These are phyloP conservation scores for Penicillium sp. DNA, from an alignment of 2,329 filamentous ascomycete species.

Conservation along the genomic window DNA sequence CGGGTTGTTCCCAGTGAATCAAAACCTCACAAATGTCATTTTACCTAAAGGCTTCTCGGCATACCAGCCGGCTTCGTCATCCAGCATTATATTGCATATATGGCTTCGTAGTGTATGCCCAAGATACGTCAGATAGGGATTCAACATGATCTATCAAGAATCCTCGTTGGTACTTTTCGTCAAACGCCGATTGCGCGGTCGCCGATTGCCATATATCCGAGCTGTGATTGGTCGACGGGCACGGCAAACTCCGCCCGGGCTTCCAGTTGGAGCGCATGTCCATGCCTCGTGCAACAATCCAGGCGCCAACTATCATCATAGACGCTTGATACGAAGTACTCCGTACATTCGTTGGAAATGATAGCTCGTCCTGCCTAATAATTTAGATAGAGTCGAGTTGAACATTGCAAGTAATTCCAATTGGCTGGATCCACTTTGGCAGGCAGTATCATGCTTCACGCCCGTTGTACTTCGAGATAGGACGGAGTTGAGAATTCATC, in stretches of 20 bases:
- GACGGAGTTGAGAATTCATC: neutral
- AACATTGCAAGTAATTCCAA: neutral
- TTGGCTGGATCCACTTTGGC: neutral
- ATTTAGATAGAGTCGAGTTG: neutral
- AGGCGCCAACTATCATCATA: neutral
- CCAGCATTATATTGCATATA: neutral
- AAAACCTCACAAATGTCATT: neutral
- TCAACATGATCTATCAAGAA: neutral
- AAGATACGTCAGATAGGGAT: slow-evolving; percentile 1
- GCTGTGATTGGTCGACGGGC: neutral
- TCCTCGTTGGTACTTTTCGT: neutral
- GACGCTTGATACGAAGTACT: neutral
- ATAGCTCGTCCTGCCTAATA: neutral
- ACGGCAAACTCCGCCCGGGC: neutral
- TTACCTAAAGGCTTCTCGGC: neutral
- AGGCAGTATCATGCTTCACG: neutral
- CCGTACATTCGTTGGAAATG: neutral
- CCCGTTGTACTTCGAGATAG: neutral
- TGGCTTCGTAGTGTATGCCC: neutral
- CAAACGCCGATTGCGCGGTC: slow-evolving; percentile 6
- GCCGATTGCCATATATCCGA: neutral
- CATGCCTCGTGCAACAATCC: neutral
- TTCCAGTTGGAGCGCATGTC: neutral
- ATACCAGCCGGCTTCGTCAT: neutral
- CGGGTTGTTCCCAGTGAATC: neutral